These are phyloP conservation scores for Ramaria rubella DNA, from an alignment of 768 basidiomycete species.

Conservation along the genomic window DNA sequence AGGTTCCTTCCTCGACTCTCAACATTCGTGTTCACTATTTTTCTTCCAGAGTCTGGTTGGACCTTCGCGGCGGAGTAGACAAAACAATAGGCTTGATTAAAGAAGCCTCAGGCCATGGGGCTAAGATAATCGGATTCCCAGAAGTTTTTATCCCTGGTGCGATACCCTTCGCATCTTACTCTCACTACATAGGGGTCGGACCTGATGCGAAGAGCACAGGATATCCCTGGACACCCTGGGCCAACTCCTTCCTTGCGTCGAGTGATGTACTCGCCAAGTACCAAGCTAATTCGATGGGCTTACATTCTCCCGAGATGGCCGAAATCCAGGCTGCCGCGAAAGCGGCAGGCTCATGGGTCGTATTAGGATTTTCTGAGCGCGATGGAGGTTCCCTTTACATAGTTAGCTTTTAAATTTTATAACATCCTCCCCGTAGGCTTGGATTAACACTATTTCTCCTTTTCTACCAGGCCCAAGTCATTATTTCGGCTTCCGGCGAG, in stretches of 20 bases:
- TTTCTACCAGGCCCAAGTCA: constrained; percentile 1
- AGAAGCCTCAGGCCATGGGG: constrained; percentile 1
- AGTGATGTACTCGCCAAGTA: constrained; percentile 7
- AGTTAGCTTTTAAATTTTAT: neutral
- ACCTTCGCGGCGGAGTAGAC: constrained; percentile 4
- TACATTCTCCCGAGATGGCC: constrained; percentile 3
- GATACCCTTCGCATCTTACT: neutral
- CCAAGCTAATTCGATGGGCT: constrained; percentile 1
- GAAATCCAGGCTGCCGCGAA: constrained; percentile 5
- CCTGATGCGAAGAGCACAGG: neutral
- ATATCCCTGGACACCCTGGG: constrained; percentile 1
- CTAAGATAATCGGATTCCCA: constrained; percentile 4
- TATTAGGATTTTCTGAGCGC: neutral
- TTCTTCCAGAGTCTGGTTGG: constrained; percentile 1
- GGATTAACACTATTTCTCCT: neutral
- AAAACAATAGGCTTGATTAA: constrained; percentile 2
- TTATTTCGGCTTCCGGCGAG: constrained; percentile 4
- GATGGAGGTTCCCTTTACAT: neutral
- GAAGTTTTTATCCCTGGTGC: constrained; percentile 7
- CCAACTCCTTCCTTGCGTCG: constrained; percentile 4
- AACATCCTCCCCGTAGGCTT: neutral
- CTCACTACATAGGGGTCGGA: neutral
- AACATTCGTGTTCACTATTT: neutral
- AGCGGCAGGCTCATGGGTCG: neutral
- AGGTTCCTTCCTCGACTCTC: neutral